These are phyloP conservation scores for Berkeleyomyces rouxiae DNA, from an alignment of 2,329 filamentous ascomycete genomes.

Conservation along the genomic window DNA sequence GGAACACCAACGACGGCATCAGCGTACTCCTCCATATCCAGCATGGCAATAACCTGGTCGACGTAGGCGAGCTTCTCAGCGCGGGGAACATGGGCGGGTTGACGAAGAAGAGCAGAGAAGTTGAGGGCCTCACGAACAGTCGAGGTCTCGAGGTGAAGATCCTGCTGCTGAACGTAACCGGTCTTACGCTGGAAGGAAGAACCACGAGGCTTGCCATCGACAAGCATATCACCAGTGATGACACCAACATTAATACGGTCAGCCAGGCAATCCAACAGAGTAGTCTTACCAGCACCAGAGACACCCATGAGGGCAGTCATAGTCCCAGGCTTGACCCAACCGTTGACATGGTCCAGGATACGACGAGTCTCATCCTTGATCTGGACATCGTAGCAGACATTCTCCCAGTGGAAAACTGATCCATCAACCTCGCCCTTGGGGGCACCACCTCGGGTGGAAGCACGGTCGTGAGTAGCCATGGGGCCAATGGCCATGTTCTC, in stretches of 20 bases:
- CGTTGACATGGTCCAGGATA: constrained; percentile 72
- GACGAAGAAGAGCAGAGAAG: constrained; percentile 73
- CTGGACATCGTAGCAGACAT: constrained; percentile 61
- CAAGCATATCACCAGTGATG: constrained; percentile 66
- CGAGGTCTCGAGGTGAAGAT: constrained; percentile 68
- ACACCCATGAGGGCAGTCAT: constrained; percentile 84
- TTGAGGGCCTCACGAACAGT: constrained; percentile 78
- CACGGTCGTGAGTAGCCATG: constrained; percentile 28
- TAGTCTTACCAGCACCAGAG: constrained; percentile 87
- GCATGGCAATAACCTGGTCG: constrained; percentile 73
- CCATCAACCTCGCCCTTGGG: constrained; percentile 25
- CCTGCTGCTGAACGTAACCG: constrained; percentile 83
- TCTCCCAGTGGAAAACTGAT: constrained; percentile 71
- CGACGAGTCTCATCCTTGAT: constrained; percentile 62
- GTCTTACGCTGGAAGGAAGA: constrained; percentile 81
- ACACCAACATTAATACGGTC: constrained; percentile 79
- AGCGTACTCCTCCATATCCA: constrained; percentile 81
- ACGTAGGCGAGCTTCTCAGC: constrained; percentile 76
- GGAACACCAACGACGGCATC: constrained; percentile 83
- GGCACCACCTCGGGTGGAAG: constrained; percentile 15
- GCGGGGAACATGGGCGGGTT: constrained; percentile 55
- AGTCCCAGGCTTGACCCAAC: constrained; percentile 87
- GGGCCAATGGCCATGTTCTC: constrained; percentile 37
- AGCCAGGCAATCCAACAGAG: constrained; percentile 70
- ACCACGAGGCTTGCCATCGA: constrained; percentile 50